Conservation (phyloP, 2,329 filamentous ascomycete species). For the Coniochaeta ligniaria region DNA sequence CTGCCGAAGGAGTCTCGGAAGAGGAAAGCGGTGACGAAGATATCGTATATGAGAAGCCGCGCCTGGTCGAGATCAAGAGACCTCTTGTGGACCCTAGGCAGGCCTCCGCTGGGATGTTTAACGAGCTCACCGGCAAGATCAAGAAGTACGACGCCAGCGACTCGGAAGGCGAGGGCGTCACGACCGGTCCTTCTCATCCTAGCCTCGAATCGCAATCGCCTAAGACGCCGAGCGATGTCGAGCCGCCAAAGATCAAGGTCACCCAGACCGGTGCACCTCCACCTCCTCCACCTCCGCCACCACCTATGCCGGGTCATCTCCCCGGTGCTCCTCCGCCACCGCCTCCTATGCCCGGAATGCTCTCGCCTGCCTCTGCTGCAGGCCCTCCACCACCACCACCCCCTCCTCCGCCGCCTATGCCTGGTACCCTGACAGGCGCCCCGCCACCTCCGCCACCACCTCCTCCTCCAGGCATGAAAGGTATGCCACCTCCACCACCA, state of each 20-base stretch:
- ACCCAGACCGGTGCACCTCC: constrained; percentile 32
- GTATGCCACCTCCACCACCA: constrained; percentile 36
- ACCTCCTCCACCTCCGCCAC: constrained; percentile 30
- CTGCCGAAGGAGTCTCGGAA: constrained; percentile 32
- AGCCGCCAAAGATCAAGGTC: constrained; percentile 55
- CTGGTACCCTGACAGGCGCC: constrained; percentile 23
- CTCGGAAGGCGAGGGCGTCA: constrained; percentile 61
- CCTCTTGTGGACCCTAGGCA: constrained; percentile 59
- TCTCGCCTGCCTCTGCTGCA: constrained; percentile 7
- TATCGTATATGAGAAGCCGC: constrained; percentile 69
- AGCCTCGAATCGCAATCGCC: constrained; percentile 67
- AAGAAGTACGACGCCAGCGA: constrained; percentile 68
- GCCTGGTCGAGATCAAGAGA: constrained; percentile 70
- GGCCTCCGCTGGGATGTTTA: constrained; percentile 53
- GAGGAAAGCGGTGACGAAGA: constrained; percentile 52
- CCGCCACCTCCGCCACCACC: constrained; percentile 30
- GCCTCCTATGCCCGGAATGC: constrained; percentile 29
- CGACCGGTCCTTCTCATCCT: constrained; percentile 68
- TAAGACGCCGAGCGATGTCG: constrained; percentile 54
- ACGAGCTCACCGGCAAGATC: constrained; percentile 69
- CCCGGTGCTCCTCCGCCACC: constrained; percentile 31
- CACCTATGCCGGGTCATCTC: constrained; percentile 38
- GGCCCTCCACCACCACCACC: constrained; percentile 19
- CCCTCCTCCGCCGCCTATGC: constrained; percentile 30
- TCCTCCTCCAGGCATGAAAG: constrained; percentile 31